Conservation (phyloP, 495 filamentous ascomycete genomes). For the Penicillium diatomitis region DNA sequence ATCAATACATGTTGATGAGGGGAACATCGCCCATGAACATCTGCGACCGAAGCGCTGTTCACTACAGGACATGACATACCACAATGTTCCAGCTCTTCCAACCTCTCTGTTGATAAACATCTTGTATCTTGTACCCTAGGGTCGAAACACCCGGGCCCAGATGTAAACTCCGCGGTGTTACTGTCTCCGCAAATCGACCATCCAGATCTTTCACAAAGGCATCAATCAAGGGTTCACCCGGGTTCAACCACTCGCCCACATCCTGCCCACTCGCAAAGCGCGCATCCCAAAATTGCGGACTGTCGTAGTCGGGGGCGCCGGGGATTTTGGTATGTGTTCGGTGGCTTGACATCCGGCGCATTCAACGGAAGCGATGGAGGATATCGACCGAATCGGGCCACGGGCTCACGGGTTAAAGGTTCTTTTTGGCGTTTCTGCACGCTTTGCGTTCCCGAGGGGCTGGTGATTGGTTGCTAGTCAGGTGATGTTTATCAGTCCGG, state of each 20-base stretch:
- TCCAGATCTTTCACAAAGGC: slow-evolving; percentile 22
- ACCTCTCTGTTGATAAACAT: slow-evolving; percentile 18
- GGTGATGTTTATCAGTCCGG: too few relatives aligned
- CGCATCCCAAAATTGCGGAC: slow-evolving; percentile 28
- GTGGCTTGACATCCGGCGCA: slow-evolving; percentile 3
- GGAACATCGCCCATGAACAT: too few relatives aligned
- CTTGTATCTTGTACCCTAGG: slow-evolving; percentile 25
- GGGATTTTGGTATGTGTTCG: slow-evolving; percentile 15
- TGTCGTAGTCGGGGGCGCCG: slow-evolving; percentile 34
- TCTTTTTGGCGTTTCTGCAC: too few relatives aligned
- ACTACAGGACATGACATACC: slow-evolving; percentile 12
- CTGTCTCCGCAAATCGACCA: neutral
- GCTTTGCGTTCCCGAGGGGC: too few relatives aligned
- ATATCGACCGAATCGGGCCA: neutral
- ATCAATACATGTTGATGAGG: too few relatives aligned
- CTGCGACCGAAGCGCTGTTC: neutral
- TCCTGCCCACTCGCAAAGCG: slow-evolving; percentile 33
- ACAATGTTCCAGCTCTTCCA: slow-evolving; percentile 30
- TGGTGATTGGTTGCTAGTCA: too few relatives aligned
- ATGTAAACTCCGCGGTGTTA: slow-evolving; percentile 24
- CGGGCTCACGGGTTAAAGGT: too few relatives aligned
- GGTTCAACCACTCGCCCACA: slow-evolving; percentile 37
- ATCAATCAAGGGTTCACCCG: slow-evolving; percentile 28
- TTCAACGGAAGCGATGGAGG: too few relatives aligned
- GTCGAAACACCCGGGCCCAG: slow-evolving; percentile 34